A percentile compares a stretch with the other conserved stretches of the same genome.
Conservation (phyloP, 208 protist species). For the Leishmania turanica region DNA sequence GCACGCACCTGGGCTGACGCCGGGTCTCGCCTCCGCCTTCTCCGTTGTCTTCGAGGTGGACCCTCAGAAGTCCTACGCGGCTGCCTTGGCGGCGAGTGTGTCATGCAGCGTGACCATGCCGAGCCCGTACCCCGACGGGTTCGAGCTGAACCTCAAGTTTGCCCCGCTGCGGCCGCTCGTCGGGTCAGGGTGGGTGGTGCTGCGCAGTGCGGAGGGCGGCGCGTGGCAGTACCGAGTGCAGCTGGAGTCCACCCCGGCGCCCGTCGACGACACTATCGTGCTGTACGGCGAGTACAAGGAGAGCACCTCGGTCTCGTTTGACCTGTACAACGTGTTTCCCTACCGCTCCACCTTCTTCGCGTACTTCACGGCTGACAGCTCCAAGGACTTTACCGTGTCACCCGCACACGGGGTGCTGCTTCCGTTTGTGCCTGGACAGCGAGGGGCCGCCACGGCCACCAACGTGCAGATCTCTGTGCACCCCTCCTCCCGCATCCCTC, state of each 20-base stretch:
- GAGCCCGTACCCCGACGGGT: conserved; percentile 31
- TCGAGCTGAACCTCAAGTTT: conserved; percentile 67
- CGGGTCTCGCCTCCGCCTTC: conserved; percentile 28
- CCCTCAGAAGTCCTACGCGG: conserved; percentile 47
- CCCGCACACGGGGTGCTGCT: conserved; percentile 76
- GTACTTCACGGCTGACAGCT: conserved; percentile 89
- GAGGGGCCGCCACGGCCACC: conserved; percentile 33
- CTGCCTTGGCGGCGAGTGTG: conserved; percentile 39
- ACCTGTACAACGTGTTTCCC: conserved; percentile 89
- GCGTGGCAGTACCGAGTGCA: conserved; percentile 81
- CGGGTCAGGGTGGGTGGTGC: conserved; percentile 65
- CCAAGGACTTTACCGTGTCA: conserved; percentile 76
- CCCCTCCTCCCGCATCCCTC: conserved; percentile 67
- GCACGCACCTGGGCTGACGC: conserved; percentile 46
- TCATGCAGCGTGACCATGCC: conserved; percentile 36
- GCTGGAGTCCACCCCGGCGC: conserved; percentile 77
- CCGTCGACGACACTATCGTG: conserved; percentile 85
- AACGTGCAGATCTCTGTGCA: conserved; percentile 61
- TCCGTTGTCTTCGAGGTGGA: conserved; percentile 50
- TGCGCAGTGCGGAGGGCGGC: conserved; percentile 60
- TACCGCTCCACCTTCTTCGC: conserved; percentile 81
- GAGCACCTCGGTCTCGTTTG: conserved; percentile 67
- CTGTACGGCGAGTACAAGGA: conserved; percentile 63
- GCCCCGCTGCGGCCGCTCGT: conserved; percentile 80
- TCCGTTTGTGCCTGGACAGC: conserved; percentile 68